Evolutionary conservation across 164 flowering plant genomes (phyloP).

Genomic region (Warburgia ugandensis): DNA sequence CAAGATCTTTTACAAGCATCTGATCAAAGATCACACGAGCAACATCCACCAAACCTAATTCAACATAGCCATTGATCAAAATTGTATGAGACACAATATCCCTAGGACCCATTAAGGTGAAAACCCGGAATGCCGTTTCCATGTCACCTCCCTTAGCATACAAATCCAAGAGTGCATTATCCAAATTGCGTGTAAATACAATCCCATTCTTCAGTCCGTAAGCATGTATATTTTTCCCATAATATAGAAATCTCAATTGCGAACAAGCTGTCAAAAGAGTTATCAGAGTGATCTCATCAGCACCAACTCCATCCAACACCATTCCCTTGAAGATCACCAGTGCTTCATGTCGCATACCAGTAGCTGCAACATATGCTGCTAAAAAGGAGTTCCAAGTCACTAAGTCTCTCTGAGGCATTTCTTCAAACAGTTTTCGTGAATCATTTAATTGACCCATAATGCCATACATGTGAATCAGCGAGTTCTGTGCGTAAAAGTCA

Average conservation of each 20-base stretch:
- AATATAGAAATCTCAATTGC: conserved; percentile 1
- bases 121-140: conserved; percentile 16
- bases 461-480: conserved; percentile 27
- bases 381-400: conserved; percentile 27
- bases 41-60: conserved; percentile 16
- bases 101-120: conserved; percentile 16
- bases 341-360: conserved; percentile 5
- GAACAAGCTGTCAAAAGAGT: conserved; percentile 16
- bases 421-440: conserved; percentile 21
- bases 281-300: conserved; percentile 16
- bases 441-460: neutral
- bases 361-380: conserved; percentile 3
- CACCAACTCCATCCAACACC: conserved; percentile 17
- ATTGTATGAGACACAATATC: conserved; percentile 46
- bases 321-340: conserved; percentile 16
- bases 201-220: conserved; percentile 14
- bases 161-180: conserved; percentile 18
- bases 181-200: conserved; percentile 9
- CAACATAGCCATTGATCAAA: conserved; percentile 26
- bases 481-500: conserved; percentile 20
- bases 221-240: conserved; percentile 15
- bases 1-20: conserved; percentile 17
- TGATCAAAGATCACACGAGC: conserved; percentile 24
- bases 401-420: conserved; percentile 17
- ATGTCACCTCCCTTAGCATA: conserved; percentile 19